Base-by-base conservation (phyloP, 257 asterid genomes). In the Coffea canephora region DNA sequence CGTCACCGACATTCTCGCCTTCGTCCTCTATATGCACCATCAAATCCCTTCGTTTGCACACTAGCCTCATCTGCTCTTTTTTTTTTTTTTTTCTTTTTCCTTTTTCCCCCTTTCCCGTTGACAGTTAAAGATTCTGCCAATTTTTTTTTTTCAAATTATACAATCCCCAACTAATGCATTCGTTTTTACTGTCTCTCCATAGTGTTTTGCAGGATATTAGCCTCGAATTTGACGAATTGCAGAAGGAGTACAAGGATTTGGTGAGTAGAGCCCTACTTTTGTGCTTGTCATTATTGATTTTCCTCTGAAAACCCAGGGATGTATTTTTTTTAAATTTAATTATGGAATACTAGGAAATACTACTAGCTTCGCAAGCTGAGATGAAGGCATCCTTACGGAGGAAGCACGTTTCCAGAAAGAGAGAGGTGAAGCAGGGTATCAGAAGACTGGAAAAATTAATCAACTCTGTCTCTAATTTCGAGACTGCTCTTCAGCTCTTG, bases 1-100 rank as follows among this genome's bases (percentile, higher is more conserved):
- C 82, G 91, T 91, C 48, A 69, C 69, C 77, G 97, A 94, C 77
- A 82, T 95, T 69, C 81, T 94, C 81, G 97, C 87, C 54, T 92
- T 94, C 87, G 78, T 92, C 77, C 97, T 95, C 57, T 95, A 87
- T 85, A 93, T 95, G 97, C 97, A 95, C 87, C 97, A 92, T 84
- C 99, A 95, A 79, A 95, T 94, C 89, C 99, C 99, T 50, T 50
- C 55, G 16, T 50, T 1, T 50, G 55, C 10, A 46, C 50, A 46
- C 50, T 46, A 46, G 50, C 11, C 50, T 46, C n/a, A 8, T 8
- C 90, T 92, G 98, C 93, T 90, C 84, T 84, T 61, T 54, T 16
- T 12, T n/a, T 59, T 73, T 41, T 52, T 23, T 52, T 6, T 27
- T 14, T 46, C 0, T 57, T 52, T 85, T 73, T n/a, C 41, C 34